These are phyloP conservation scores for Phytophthora colocasiae DNA, from an alignment of 352 stramenopile species.

Conservation along the genomic window DNA sequence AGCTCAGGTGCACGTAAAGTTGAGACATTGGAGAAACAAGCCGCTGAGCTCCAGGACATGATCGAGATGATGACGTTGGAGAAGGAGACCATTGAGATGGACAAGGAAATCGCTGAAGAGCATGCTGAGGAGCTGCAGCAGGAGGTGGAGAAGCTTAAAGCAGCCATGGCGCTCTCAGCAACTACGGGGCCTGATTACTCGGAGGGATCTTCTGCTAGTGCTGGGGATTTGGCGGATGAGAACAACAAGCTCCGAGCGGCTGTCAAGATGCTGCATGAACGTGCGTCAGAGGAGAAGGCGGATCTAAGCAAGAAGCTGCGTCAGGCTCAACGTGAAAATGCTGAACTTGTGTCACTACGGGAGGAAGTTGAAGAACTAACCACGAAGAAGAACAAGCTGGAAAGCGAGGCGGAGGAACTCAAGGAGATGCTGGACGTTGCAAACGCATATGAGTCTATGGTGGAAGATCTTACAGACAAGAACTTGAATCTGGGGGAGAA, in stretches of 20 bases:
- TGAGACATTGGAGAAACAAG: constrained; percentile 68
- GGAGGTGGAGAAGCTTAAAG: constrained; percentile 81
- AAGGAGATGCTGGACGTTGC: constrained; percentile 89
- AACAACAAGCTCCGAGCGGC: constrained; percentile 86
- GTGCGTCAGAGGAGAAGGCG: constrained; percentile 79
- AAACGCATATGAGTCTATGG: constrained; percentile 89
- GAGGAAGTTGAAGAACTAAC: constrained; percentile 80
- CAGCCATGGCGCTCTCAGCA: constrained; percentile 56
- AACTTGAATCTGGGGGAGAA: constrained; percentile 87
- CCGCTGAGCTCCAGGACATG: constrained; percentile 81
- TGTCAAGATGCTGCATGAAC: constrained; percentile 86
- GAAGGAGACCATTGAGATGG: constrained; percentile 89
- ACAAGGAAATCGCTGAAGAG: constrained; percentile 90
- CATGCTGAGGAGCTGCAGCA: constrained; percentile 74
- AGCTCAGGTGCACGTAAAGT: constrained; percentile 73
- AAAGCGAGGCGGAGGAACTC: constrained; percentile 81
- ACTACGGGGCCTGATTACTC: constrained; percentile 51
- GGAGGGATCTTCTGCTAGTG: constrained; percentile 30
- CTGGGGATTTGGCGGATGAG: constrained; percentile 68
- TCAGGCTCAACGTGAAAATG: constrained; percentile 75
- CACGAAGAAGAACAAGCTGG: constrained; percentile 58
- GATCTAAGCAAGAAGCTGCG: constrained; percentile 84
- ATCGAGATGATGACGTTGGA: constrained; percentile 88
- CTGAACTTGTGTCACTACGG: constrained; percentile 64
- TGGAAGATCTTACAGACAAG: constrained; percentile 90